Evolutionary conservation across 768 basidiomycete genomes (phyloP).

Genomic region (Podaxis pistillaris): DNA sequence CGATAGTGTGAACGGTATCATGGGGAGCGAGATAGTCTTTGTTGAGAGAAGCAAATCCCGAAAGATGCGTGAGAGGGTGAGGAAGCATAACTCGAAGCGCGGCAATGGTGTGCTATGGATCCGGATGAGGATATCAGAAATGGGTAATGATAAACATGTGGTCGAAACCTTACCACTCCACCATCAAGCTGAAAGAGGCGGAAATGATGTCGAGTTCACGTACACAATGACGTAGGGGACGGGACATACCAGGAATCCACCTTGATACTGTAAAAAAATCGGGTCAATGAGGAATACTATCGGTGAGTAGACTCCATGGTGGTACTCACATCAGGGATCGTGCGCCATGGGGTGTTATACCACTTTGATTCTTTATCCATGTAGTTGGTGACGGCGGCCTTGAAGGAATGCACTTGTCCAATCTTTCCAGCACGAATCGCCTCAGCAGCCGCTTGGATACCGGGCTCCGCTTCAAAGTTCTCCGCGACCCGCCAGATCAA

Average conservation of each 20-base stretch:
- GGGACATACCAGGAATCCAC: constrained; percentile 72
- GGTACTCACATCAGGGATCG: constrained; percentile 68
- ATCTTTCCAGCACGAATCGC: constrained; percentile 60
- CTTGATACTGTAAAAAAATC: constrained; percentile 54
- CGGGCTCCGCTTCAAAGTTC: constrained; percentile 72
- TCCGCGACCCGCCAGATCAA: constrained; percentile 82
- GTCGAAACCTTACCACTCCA: constrained; percentile 57
- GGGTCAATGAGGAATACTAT: constrained; percentile 11
- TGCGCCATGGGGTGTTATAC: constrained; percentile 84
- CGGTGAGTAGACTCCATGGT: constrained; percentile 10
- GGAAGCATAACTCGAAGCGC: constrained; percentile 62
- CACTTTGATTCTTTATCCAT: constrained; percentile 67
- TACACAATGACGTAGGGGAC: background rate
- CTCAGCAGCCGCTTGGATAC: constrained; percentile 43
- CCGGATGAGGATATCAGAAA: constrained; percentile 8
- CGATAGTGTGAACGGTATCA: constrained; percentile 70
- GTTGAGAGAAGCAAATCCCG: constrained; percentile 66
- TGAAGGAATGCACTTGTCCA: constrained; percentile 71
- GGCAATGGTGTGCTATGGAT: constrained; percentile 60
- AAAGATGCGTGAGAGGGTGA: constrained; percentile 48
- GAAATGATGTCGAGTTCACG: constrained; percentile 2
- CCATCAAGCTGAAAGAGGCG: constrained; percentile 59
- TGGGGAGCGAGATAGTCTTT: constrained; percentile 71
- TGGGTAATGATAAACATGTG: background rate
- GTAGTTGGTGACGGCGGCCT: constrained; percentile 46